Evolutionary conservation across 306 rosid genomes (phyloP).

Genomic region (Ormosia semicastrata): DNA sequence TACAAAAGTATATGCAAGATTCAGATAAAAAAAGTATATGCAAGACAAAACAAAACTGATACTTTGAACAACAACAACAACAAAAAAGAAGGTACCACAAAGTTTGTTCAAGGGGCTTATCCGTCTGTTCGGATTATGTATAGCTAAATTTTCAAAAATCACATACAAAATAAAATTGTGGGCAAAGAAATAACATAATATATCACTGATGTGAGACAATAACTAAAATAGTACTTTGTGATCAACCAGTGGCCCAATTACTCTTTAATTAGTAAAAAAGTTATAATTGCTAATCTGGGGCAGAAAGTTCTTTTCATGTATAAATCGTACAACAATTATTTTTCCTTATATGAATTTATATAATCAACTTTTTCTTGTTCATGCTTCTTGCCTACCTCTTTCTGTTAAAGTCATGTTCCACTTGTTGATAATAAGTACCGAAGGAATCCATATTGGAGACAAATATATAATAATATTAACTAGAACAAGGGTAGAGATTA

Average conservation of each 20-base stretch:
- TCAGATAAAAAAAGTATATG: too few species aligned
- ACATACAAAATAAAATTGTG: neutral
- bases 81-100: too few species aligned
- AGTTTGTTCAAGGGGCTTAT: too few species aligned
- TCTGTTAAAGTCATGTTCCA: neutral
- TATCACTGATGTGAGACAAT: neutral
- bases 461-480: too few species aligned
- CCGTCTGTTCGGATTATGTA: too few species aligned
- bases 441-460: neutral
- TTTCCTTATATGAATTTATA: neutral
- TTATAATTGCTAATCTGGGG: neutral
- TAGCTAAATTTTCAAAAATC: neutral
- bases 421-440: neutral
- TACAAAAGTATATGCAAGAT: too few species aligned
- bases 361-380: neutral
- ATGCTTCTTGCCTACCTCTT: neutral
- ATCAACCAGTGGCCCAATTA: neutral
- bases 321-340: neutral
- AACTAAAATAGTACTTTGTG: neutral
- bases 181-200: neutral
- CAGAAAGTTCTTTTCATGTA: neutral
- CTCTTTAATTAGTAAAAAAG: neutral
- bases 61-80: too few species aligned
- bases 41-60: too few species aligned
- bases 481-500: too few species aligned